Base-by-base conservation (phyloP, 768 basidiomycete genomes). In the Russula olivacea region DNA sequence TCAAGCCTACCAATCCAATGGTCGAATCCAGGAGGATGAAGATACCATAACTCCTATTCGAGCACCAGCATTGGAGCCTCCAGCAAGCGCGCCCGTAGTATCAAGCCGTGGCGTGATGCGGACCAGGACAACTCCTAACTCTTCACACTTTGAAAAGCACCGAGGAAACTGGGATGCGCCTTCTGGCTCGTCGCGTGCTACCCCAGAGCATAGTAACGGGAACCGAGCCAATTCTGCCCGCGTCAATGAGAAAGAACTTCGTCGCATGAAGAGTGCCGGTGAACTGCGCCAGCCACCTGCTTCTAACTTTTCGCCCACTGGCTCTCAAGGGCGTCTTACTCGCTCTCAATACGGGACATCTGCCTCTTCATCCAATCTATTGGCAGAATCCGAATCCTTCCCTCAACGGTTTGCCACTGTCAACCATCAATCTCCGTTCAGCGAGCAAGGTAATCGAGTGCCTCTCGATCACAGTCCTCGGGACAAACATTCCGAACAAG, bases 251-350 rank as follows among this genome's bases (percentile, higher is more conserved):
- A 56, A 66, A 61, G 68, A 69, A 65, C 51, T 66, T 68, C 67
- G 53, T 59, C 67, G 65, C 71, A 91, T 92, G 90, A 91, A 90
- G 76, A 91, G 90, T 72, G 90, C 90, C 23, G 90, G 89, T 41
- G 90, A 91, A 72, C 76, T 92, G 45, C 84, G 86, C 40, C 77
- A 81, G 64, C 78, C 76, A 74, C 74, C 71, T 69, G 68, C 73
- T 19, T 72, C 64, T 12, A 45, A 28, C 19, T 34, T 51, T 43
- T 51, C 65, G 32, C 68, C 64, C 15, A 68, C 70, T 49, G 71
- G 71, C 64, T 72, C 76, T 15, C 74, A 76, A 30, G 74, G 71
- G 62, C 81, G 75, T 23, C 76, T 79, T 25, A 72, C 76, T 6
- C 68, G 83, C 28, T 71, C 80, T 11, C 77, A 84, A 52, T 83